Evolutionary conservation across 208 protist species (phyloP).

Genomic region (Leptomonas pyrrhocoris): DNA sequence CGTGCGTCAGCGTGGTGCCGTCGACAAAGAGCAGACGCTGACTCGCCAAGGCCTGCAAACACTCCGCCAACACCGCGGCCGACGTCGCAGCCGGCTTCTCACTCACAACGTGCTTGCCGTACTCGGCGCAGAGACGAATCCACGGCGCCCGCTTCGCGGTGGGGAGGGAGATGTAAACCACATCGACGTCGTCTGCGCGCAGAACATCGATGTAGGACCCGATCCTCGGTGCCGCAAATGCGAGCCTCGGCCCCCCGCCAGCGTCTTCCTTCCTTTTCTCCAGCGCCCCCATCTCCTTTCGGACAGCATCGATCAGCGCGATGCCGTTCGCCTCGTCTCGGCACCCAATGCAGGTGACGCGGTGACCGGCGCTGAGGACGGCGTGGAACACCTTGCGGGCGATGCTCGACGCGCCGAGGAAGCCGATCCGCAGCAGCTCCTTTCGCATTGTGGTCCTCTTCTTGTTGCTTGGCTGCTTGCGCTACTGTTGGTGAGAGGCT

Average conservation of each 20-base stretch:
- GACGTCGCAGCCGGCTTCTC: constrained; percentile 64
- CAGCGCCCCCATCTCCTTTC: constrained; percentile 13
- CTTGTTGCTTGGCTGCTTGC: not conserved
- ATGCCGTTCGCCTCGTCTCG: constrained; percentile 35
- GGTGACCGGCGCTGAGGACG: constrained; percentile 46
- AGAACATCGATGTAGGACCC: constrained; percentile 66
- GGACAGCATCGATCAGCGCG: constrained; percentile 32
- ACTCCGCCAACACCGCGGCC: constrained; percentile 44
- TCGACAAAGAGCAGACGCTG: constrained; percentile 71
- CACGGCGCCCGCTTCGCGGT: constrained; percentile 49
- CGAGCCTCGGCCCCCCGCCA: constrained; percentile 1
- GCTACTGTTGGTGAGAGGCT: too few relatives aligned
- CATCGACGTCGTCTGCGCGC: constrained; percentile 46
- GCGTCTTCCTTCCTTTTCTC: constrained; percentile 6
- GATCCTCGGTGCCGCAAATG: constrained; percentile 31
- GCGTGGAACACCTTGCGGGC: constrained; percentile 44
- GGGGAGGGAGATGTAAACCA: constrained; percentile 79
- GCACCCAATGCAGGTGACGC: constrained; percentile 50
- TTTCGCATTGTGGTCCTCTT: constrained; percentile 5
- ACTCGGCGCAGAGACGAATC: constrained; percentile 52
- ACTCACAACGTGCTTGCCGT: constrained; percentile 74
- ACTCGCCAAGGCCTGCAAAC: constrained; percentile 44
- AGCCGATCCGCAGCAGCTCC: constrained; percentile 47
- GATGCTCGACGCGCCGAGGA: constrained; percentile 52
- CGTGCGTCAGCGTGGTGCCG: constrained; percentile 70